Evolutionary conservation across 192 early-diverging fungal species (phyloP).

Genomic region (Thamnidium elegans): DNA sequence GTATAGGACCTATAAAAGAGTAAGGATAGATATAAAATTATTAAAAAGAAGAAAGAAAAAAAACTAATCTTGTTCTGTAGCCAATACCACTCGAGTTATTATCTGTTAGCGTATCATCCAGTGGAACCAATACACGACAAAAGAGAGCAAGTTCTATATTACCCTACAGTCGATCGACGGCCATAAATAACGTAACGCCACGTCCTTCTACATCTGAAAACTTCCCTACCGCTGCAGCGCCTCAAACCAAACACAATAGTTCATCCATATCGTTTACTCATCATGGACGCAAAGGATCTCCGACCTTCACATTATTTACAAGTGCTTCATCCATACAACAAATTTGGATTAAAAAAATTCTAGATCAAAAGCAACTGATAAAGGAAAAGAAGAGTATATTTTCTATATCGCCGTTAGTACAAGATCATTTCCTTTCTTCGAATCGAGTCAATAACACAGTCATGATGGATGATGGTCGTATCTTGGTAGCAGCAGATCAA

Average conservation of each 20-base stretch:
- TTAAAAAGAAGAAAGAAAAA: not conserved
- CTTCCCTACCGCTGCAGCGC: not conserved
- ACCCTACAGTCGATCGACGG: constrained; percentile 25
- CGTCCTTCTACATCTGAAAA: not conserved
- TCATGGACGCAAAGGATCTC: constrained; percentile 63
- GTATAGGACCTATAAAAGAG: constrained; percentile 57
- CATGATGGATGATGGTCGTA: constrained; percentile 36
- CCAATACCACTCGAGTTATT: constrained; percentile 86
- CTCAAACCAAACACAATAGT: constrained; percentile 17
- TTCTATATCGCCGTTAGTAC: constrained; percentile 49
- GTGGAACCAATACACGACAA: constrained; percentile 15
- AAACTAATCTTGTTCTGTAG: constrained; percentile 10
- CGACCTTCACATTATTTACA: constrained; percentile 67
- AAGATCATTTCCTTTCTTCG: constrained; percentile 42
- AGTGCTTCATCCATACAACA: constrained; percentile 65
- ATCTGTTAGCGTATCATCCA: constrained; percentile 29
- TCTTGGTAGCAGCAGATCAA: constrained; percentile 79
- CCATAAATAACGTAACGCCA: not conserved
- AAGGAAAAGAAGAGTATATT: constrained; percentile 41
- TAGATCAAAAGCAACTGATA: constrained; percentile 52
- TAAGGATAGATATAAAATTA: constrained; percentile 26
- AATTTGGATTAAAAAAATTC: constrained; percentile 83
- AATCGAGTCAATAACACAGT: constrained; percentile 56
- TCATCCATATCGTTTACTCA: constrained; percentile 74
- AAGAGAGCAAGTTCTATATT: constrained; percentile 30